Evolutionary conservation across 129 eudicot species (phyloP).

Genomic region (Deinandra increscens): DNA sequence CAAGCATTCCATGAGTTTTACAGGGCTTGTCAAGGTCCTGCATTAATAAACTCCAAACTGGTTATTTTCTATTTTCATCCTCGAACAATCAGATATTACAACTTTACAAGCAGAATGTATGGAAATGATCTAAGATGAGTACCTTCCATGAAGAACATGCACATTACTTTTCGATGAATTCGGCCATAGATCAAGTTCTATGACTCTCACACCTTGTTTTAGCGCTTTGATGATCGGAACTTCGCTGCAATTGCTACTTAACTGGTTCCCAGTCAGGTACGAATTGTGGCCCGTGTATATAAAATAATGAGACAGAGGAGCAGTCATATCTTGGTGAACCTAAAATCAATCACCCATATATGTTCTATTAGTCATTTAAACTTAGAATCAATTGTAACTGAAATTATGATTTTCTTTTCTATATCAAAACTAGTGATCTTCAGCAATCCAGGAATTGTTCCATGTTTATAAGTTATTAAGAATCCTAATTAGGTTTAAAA

Average conservation of each 20-base stretch:
- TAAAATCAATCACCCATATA: too few species aligned
- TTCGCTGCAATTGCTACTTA: conserved; percentile 58
- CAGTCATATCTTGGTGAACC: conserved; percentile 72
- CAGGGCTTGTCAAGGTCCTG: conserved; percentile 50
- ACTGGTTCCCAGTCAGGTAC: conserved; percentile 66
- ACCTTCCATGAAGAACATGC: conserved; percentile 70
- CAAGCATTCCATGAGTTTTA: conserved; percentile 40
- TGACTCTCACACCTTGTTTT: conserved; percentile 58
- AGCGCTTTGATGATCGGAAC: conserved; percentile 55
- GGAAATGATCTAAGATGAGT: conserved; percentile 7
- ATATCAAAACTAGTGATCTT: too few species aligned
- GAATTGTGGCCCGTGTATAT: conserved; percentile 80
- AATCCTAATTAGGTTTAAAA: too few species aligned
- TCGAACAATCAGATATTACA: too few species aligned
- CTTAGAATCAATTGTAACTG: background rate
- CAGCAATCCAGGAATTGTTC: too few species aligned
- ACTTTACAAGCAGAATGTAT: too few species aligned
- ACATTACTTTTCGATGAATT: conserved; percentile 43
- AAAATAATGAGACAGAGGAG: conserved; percentile 67
- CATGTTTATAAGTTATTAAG: background rate
- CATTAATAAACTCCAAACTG: conserved; percentile 15
- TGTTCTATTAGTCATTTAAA: too few species aligned
- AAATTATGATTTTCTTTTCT: background rate
- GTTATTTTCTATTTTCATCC: too few species aligned
- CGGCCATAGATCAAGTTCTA: conserved; percentile 73